Base-by-base conservation (phyloP, 169 alveolate genomes). In the Eimeria acervulina region DNA sequence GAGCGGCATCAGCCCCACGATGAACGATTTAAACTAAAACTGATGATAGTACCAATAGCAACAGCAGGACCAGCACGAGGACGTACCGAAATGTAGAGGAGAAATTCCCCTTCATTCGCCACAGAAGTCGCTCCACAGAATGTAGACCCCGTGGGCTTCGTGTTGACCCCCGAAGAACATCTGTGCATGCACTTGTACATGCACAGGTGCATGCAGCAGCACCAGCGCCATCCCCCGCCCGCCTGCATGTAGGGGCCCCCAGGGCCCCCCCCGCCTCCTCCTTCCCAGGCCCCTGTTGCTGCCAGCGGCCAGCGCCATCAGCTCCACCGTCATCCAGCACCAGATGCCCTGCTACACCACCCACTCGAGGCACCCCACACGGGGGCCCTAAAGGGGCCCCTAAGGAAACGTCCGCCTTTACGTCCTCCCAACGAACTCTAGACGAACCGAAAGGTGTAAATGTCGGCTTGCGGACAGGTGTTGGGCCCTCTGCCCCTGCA, bases 61-160 rank as follows among this genome's bases (percentile, higher is more conserved):
- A 23, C 17, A 55, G 26, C 66, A 19, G 66, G 26, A 55, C 15
- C 5, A 55, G 15, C 66, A 19, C 2, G 17, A 7, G 15, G 17
- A 2, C 15, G 5, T 23, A 81, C 90, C 90, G 59, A 28, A 81
- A 51, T 5, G 90, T 81, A 13, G 90, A 81, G 21, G 90, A 81
- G 26, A 81, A 51, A 26, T 38, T 61, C 47, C 59, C 90, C 44
- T 81, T 81, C 90, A 81, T 81, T 21, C 90, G 90, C 90, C 90
- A 81, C 21, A 81, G 70, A 28, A 81, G 40, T 26, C 74, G 28
- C 23, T 81, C 90, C 13, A 66, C 70, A 66, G 52, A n/a, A 26
- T 44, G 90, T 23, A 81, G 90, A n/a, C 90, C 90, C 66, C 66
- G 44, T 51, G 90, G 44, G 47, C 90, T 51, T 81, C n/a, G 90